These are phyloP conservation scores for Malus hybrid DNA, from an alignment of 331 rosid species.

Conservation along the genomic window DNA sequence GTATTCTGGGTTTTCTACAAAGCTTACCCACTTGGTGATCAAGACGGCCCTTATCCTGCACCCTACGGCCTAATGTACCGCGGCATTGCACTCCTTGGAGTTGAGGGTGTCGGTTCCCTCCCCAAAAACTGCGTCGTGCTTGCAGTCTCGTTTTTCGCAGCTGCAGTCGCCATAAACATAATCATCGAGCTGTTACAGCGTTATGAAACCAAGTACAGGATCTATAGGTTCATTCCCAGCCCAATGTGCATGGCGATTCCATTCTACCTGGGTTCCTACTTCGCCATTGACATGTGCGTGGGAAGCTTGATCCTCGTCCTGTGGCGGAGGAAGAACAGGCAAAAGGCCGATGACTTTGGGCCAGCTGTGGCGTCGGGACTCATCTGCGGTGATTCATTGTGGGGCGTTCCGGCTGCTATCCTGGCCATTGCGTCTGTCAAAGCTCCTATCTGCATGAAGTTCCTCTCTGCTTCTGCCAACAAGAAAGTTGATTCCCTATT, in stretches of 20 bases:
- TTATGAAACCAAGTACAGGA: conserved; percentile 27
- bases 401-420: conserved; percentile 64
- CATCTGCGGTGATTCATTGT: conserved; percentile 66
- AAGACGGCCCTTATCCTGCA: conserved; percentile 52
- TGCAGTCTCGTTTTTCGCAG: conserved; percentile 25
- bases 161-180: conserved; percentile 25
- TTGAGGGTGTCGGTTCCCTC: no score
- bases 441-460: conserved; percentile 74
- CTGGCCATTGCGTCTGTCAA: conserved; percentile 34
- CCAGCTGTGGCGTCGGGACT: conserved; percentile 73
- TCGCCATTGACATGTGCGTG: conserved; percentile 72
- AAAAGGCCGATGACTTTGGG: conserved; percentile 34
- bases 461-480: conserved; percentile 34
- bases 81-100: conserved; percentile 48
- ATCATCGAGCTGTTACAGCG: conserved; percentile 23
- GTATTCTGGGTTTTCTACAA: conserved; percentile 63
- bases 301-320: conserved; percentile 53
- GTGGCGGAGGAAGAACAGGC: conserved; percentile 40
- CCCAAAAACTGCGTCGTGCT: conserved; percentile 27
- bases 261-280: conserved; percentile 64
- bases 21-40: conserved; percentile 54
- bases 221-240: conserved; percentile 42
- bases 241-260: conserved; percentile 74
- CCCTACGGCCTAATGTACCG: conserved; percentile 54
- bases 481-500: conserved; percentile 28